Evolutionary conservation across 179 eudicot genomes (phyloP).

Genomic region (Carnegiea gigantea): DNA sequence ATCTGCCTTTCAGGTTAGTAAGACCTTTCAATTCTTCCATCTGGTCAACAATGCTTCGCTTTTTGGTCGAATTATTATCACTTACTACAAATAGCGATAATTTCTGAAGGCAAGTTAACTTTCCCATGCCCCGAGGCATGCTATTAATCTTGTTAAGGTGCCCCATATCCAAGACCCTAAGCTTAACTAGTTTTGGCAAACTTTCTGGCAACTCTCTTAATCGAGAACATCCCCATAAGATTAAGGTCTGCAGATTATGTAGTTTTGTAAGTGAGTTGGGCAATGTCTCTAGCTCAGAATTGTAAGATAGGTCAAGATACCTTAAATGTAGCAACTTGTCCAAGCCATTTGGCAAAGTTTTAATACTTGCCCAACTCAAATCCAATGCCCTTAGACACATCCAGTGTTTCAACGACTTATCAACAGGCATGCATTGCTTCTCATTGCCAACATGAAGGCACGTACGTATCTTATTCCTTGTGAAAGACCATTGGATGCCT

Average conservation of each 20-base stretch:
- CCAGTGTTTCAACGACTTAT: background rate
- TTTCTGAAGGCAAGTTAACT: conserved; percentile 15
- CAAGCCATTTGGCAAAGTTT: conserved; percentile 11
- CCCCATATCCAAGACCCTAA: conserved; percentile 7
- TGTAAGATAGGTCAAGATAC: conserved; percentile 22
- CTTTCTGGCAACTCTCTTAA: conserved; percentile 22
- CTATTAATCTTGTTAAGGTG: background rate
- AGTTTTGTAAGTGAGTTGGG: conserved; percentile 14
- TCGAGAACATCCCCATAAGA: background rate
- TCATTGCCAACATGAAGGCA: background rate
- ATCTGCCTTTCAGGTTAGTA: background rate
- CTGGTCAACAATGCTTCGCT: background rate
- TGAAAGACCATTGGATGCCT: background rate
- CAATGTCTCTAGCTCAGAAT: background rate
- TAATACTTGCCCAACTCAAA: background rate
- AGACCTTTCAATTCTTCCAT: conserved; percentile 22
- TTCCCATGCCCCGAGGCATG: conserved; percentile 16
- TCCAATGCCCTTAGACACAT: conserved; percentile 18
- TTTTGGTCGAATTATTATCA: background rate
- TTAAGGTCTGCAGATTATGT: conserved; percentile 9
- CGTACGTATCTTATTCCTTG: background rate
- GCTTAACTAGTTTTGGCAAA: conserved; percentile 7
- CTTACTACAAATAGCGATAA: background rate
- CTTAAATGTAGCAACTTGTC: conserved; percentile 23
- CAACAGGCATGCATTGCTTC: too few relatives aligned